Conservation (phyloP, 306 rosid genomes). For the Acacia confusa region DNA sequence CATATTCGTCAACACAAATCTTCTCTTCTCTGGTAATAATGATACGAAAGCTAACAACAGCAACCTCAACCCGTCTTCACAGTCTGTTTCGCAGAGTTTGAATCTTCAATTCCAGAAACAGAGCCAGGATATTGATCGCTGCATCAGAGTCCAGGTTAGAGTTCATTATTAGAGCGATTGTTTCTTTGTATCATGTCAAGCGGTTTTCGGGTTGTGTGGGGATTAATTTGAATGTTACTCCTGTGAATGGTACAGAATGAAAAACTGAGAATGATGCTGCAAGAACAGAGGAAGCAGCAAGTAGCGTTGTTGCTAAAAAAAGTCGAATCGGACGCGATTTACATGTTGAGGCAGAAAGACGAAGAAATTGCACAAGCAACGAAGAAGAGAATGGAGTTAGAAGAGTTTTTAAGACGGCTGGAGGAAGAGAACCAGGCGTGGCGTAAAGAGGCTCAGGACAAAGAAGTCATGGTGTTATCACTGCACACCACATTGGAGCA, state of each 20-base stretch:
- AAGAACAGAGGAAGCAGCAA: slow-evolving; percentile 58
- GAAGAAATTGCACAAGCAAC: slow-evolving; percentile 52
- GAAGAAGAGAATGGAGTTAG: slow-evolving; percentile 51
- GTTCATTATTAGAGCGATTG: neutral
- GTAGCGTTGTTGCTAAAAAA: slow-evolving; percentile 36
- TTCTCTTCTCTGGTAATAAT: slow-evolving; percentile 8
- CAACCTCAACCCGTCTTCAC: neutral
- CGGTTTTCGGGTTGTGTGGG: neutral
- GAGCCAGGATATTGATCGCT: slow-evolving; percentile 51
- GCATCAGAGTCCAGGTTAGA: slow-evolving; percentile 59
- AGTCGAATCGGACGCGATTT: slow-evolving; percentile 35
- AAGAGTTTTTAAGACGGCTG: slow-evolving; percentile 44
- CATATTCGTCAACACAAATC: slow-evolving; percentile 13
- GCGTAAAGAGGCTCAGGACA: slow-evolving; percentile 60
- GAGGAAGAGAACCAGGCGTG: slow-evolving; percentile 66
- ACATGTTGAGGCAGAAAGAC: slow-evolving; percentile 48
- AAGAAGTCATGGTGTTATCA: slow-evolving; percentile 50
- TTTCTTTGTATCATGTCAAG: neutral
- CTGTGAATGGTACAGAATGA: slow-evolving; percentile 48
- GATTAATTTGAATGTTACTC: neutral
- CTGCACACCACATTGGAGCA: slow-evolving; percentile 56
- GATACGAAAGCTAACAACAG: slow-evolving; percentile 6
- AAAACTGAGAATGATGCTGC: slow-evolving; percentile 45
- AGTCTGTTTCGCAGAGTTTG: slow-evolving; percentile 30
- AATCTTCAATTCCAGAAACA: slow-evolving; percentile 47